Conservation (phyloP, 768 basidiomycete species). For the Paxillus ammoniavirescens region DNA sequence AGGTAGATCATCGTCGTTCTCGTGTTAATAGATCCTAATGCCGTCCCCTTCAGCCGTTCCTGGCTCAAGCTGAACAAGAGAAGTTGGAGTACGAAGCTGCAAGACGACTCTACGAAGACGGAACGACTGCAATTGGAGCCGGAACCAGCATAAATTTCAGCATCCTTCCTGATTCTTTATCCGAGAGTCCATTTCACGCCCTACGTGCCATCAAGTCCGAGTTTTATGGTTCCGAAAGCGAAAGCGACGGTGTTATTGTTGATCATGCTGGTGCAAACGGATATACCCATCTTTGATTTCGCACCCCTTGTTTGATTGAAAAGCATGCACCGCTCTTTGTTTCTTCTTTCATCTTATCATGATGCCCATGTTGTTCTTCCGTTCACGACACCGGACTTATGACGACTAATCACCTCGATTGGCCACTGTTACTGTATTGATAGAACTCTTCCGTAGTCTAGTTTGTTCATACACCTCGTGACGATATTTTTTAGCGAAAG, state of each 20-base stretch:
- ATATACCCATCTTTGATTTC: constrained; percentile 34
- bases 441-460: constrained; percentile 34
- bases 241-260: constrained; percentile 61
- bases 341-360: constrained; percentile 11
- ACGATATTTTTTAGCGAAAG: constrained; percentile 9
- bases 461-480: constrained; percentile 31
- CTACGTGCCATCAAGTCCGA: constrained; percentile 52
- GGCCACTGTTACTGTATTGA: constrained; percentile 39
- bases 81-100: constrained; percentile 92
- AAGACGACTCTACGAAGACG: constrained; percentile 84
- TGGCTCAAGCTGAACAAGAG: constrained; percentile 92
- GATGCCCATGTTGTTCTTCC: constrained; percentile 11
- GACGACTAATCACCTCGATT: constrained; percentile 5
- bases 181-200: constrained; percentile 40
- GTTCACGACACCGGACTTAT: constrained; percentile 32
- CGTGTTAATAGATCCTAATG: constrained; percentile 12
- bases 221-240: constrained; percentile 65
- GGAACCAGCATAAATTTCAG: constrained; percentile 81
- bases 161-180: constrained; percentile 69
- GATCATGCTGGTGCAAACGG: constrained; percentile 44
- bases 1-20: constrained; percentile 49
- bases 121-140: constrained; percentile 59
- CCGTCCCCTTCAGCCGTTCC: constrained; percentile 64
- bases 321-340: constrained; percentile 17
- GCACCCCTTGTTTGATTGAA: background rate